A percentile compares a stretch with the other conserved stretches of the same genome.
phyloP scores from a whole-genome alignment of 179 eudicot species.

The Heliamphora pulchella region DNA sequence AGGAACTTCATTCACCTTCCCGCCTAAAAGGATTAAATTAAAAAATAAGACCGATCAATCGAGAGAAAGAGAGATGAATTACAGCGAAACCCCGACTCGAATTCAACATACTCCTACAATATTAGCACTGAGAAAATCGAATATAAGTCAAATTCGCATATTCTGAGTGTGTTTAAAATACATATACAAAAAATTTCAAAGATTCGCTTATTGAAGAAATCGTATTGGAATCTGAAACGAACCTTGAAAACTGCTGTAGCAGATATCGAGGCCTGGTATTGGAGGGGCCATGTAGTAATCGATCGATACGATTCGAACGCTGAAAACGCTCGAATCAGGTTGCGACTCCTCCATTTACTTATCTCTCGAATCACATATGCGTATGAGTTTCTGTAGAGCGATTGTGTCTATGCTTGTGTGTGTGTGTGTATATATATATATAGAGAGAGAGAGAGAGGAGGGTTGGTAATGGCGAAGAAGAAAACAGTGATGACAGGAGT shows the following conservation, averaged over 20 bases:
- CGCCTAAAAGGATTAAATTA: constrained; percentile 36
- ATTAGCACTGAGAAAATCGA: not conserved
- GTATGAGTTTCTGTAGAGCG: not conserved
- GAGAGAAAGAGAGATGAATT: not conserved
- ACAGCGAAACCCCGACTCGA: too few relatives aligned
- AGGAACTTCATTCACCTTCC: constrained; percentile 84
- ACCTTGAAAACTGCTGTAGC: constrained; percentile 85
- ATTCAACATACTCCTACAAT: too few relatives aligned
- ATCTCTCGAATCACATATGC: not conserved
- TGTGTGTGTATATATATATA: too few relatives aligned
- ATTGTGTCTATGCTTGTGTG: too few relatives aligned
- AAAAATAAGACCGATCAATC: not conserved
- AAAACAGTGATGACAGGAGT: not conserved
- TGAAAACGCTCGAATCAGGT: constrained; percentile 36
- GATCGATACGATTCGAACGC: constrained; percentile 77
- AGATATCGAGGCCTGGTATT: constrained; percentile 51
- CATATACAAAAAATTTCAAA: not conserved
- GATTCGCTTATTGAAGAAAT: not conserved
- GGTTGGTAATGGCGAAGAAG: not conserved
- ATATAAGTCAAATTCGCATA: not conserved
- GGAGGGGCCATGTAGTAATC: constrained; percentile 83
- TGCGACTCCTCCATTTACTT: constrained; percentile 31
- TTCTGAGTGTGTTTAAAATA: not conserved
- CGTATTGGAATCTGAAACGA: not conserved
- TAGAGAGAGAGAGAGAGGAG: not conserved